Percentiles rank a stretch among this genome's conserved stretches.
Conservation (phyloP, 768 basidiomycete genomes). For the Psilocybe subaeruginosa region DNA sequence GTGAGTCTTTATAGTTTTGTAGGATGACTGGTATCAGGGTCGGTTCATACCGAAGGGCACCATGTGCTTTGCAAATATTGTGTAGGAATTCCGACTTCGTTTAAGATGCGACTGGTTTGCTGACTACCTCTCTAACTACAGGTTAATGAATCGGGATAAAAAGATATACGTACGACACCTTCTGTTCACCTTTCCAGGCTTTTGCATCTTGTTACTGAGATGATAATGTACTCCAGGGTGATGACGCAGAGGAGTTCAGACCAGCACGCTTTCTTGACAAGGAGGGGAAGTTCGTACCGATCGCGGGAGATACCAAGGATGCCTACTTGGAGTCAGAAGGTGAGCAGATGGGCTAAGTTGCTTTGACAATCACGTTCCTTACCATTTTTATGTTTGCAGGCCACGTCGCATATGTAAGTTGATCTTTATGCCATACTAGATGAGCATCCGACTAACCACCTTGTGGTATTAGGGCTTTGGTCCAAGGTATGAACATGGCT, state of each 20-base stretch:
- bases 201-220: too few species aligned
- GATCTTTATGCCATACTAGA: not conserved
- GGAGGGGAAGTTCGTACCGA: not conserved
- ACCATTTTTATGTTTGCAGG: not conserved
- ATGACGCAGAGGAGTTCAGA: not conserved
- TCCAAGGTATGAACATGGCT: too few species aligned
- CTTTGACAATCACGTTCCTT: not conserved
- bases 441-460: too few species aligned
- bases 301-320: not conserved
- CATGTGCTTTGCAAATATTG: constrained; percentile 2
- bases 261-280: not conserved
- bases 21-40: not conserved
- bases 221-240: not conserved
- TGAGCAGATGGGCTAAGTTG: not conserved
- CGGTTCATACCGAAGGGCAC: not conserved
- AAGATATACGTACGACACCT: too few species aligned
- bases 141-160: too few species aligned
- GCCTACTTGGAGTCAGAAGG: constrained; percentile 6
- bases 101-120: too few species aligned
- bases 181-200: too few species aligned
- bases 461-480: too few species aligned
- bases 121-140: too few species aligned
- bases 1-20: not conserved
- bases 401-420: constrained; percentile 3
- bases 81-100: not conserved